phyloP scores from a whole-genome alignment of 768 basidiomycete species.

The Candolleomyces eurysporus region DNA sequence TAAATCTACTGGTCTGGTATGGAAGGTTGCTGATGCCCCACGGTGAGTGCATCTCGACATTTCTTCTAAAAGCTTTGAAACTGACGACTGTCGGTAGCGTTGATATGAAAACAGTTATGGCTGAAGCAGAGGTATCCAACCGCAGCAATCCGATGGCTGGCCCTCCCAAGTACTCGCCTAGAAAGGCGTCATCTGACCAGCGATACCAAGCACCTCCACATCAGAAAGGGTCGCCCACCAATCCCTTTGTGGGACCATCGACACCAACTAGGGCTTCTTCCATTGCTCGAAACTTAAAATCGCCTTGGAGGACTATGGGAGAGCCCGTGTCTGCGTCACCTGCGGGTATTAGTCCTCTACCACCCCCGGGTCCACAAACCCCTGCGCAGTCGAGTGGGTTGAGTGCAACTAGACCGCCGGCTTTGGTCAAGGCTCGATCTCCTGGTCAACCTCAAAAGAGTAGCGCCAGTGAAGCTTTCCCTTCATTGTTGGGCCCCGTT shows the following conservation, averaged over 20 bases:
- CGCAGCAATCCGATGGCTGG: neutral
- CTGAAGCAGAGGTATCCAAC: constrained; percentile 48
- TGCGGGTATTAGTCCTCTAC: neutral
- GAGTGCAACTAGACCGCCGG: too few relatives aligned
- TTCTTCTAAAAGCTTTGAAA: constrained; percentile 6
- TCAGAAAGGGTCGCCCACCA: neutral
- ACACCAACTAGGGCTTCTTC: neutral
- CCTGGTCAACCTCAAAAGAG: too few relatives aligned
- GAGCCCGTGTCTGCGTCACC: neutral
- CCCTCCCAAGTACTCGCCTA: neutral
- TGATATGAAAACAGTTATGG: constrained; percentile 86
- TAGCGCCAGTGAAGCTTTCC: too few relatives aligned
- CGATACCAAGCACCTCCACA: neutral
- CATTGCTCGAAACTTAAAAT: neutral
- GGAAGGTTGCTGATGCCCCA: constrained; percentile 50
- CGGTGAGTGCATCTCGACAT: constrained; percentile 38
- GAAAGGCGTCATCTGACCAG: constrained; percentile 1
- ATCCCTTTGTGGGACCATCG: neutral
- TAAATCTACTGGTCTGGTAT: constrained; percentile 28
- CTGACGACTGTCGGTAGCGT: constrained; percentile 43
- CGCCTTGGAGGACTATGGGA: neutral
- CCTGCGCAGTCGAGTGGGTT: too few relatives aligned
- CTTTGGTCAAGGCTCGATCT: too few relatives aligned
- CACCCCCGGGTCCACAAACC: neutral
- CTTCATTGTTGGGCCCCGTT: constrained; percentile 51